Base-by-base conservation (phyloP, 495 filamentous ascomycete genomes). In the Monascus purpureus region DNA sequence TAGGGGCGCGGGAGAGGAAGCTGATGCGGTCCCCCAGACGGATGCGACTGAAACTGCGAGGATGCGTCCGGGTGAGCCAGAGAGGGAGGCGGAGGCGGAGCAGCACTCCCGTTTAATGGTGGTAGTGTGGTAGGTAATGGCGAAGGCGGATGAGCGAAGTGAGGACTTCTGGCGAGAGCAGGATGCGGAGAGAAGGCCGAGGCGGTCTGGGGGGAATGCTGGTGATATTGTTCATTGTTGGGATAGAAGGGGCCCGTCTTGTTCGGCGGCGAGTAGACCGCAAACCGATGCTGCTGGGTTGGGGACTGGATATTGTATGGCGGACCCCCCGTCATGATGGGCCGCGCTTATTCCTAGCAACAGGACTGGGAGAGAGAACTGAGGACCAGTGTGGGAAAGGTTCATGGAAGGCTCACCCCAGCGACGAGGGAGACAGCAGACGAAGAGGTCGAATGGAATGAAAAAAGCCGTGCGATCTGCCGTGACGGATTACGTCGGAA, bases 211-310 rank as follows among this genome's bases (percentile, higher is more conserved):
- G 47, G 75, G 59, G 47, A 70, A 35, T 54, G 57, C 22, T 55
- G 57, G 17, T 52, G 61, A 45, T 74, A 75, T 35, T 59, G 60
- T 13, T 69, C 73, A 60, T 73, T 74, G 53, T 67, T 73, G 38
- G 69, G 67, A 43, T 67, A 63, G 28, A 50, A 63, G 22, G 55
- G 47, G 40, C 61, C 68, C 39, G 52, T 52, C 61, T 73, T 69
- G 50, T 47, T 53, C 27, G 57, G 63, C 36, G 55, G 53, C 24
- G 53, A 62, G 40, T 58, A 60, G 37, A 43, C 44, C 41, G 48
- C 39, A 36, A 53, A 59, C 18, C 45, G 54, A 37, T 51, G 46
- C 43, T 57, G 57, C 42, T 59, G 57, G 36, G 59, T 52, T 40
- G 61, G 53, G 40, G 57, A 61, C 45, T 58, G 61, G 33, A 51